These are phyloP conservation scores for Camelina sativa DNA, from an alignment of 345 rosid species.

Conservation along the genomic window DNA sequence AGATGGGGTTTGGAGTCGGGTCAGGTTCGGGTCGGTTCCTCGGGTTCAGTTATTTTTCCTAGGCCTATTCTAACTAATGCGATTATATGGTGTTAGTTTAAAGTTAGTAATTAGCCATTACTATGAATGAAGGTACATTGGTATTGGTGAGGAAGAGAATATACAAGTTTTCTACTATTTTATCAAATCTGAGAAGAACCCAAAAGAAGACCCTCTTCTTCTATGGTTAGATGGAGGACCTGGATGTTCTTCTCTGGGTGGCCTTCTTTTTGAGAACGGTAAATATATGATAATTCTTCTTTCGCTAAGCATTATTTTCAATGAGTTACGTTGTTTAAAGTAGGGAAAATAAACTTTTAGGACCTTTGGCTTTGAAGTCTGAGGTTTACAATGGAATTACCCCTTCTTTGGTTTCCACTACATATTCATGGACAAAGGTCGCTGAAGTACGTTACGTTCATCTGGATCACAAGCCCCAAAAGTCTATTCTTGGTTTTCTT, in stretches of 20 bases:
- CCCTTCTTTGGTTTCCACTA: conserved; percentile 55
- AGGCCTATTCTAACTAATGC: not conserved
- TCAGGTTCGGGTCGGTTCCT: no score
- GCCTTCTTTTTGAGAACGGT: conserved; percentile 40
- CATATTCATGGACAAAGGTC: conserved; percentile 74
- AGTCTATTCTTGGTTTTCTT: not conserved
- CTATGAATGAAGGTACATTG: conserved; percentile 36
- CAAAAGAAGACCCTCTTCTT: conserved; percentile 45
- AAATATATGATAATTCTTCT: not conserved
- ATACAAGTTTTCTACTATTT: conserved; percentile 44
- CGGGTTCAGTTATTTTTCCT: no score
- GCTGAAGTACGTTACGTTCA: conserved; percentile 42
- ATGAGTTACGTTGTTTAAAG: conserved; percentile 3
- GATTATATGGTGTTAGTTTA: not conserved
- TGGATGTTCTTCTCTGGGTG: conserved; percentile 45
- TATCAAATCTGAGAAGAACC: conserved; percentile 45
- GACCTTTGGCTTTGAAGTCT: conserved; percentile 54
- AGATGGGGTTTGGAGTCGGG: no score
- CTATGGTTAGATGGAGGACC: conserved; percentile 51
- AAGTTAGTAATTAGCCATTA: not conserved
- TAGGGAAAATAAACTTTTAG: conserved; percentile 30
- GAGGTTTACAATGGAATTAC: conserved; percentile 62
- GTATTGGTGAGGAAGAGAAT: conserved; percentile 37
- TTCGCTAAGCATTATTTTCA: not conserved
- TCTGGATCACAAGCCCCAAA: conserved; percentile 4